Conservation (phyloP, 1,284 basidiomycete genomes). For the Heterobasidion occidentale region DNA sequence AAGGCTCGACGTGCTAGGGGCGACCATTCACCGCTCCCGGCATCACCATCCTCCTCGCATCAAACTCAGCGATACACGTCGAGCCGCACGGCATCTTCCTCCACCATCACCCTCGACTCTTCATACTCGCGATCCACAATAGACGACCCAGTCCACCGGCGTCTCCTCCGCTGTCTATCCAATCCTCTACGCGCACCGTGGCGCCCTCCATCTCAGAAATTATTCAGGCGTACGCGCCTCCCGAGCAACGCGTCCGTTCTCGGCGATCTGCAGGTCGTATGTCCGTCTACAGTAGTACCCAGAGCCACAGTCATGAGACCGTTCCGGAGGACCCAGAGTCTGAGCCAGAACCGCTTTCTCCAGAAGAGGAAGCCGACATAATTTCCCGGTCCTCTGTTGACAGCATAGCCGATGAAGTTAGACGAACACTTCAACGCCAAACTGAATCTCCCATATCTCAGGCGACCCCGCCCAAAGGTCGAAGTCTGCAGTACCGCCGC, state of each 20-base stretch:
- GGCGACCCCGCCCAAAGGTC: conserved; percentile 30
- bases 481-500: conserved; percentile 40
- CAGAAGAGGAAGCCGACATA: conserved; percentile 53
- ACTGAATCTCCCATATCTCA: conserved; percentile 31
- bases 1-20: conserved; percentile 43
- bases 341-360: conserved; percentile 37
- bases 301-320: conserved; percentile 33
- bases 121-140: conserved; percentile 7
- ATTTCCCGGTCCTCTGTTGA: conserved; percentile 74
- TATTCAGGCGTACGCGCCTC: conserved; percentile 64
- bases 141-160: conserved; percentile 7
- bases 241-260: conserved; percentile 36
- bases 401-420: conserved; percentile 75
- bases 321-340: conserved; percentile 35
- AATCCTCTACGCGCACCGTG: conserved; percentile 24
- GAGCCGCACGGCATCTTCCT: conserved; percentile 30
- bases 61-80: conserved; percentile 18
- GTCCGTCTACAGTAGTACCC: conserved; percentile 40
- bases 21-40: conserved; percentile 21
- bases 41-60: conserved; percentile 6
- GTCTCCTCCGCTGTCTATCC: conserved; percentile 5
- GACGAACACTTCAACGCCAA: conserved; percentile 56
- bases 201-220: conserved; percentile 80
- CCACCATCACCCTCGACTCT: conserved; percentile 28
- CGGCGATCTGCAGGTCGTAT: conserved; percentile 35